Evolutionary conservation across 129 eudicot genomes (phyloP), one percentile per base, ranked within the genome.

Genomic region (Lactuca sativa): DNA sequence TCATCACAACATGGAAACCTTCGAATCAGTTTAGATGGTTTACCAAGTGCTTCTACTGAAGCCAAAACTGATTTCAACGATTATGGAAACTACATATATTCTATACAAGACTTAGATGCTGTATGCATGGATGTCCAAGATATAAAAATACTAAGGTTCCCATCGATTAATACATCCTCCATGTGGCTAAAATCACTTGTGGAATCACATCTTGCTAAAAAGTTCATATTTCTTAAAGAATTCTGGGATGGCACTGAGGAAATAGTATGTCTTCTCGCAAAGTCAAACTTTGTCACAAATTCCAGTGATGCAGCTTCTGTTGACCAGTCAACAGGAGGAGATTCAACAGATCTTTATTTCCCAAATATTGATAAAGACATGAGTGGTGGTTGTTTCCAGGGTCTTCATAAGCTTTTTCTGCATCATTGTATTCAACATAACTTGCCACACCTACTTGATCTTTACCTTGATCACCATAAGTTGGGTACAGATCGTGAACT

Each of bases 391-490:
- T 74, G 95, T 54, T 53, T 77, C 56, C 85, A 43, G 63, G 86
- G 84, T n/a, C 78, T 93, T 40, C 98, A 93, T 74, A 93, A 87
- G 82, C 90, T 89, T 53, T 73, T 93, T 48, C 61, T 93, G 68
- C 90, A 80, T 59, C 78, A 86, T 78, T 93, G 88, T 76, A 70
- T 84, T 51, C 88, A 93, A 78, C 77, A 81, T 80, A 93, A 85
- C 82, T 78, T 93, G 88, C 90, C 88, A 40, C 71, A 89, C 80
- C 84, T 93, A 53, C 85, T 93, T 66, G 98, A 93, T 77, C 82
- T 93, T 52, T 93, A 93, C 86, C 96, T 93, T 78, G 98, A 93
- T 63, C 83, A 77, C 82, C 98, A 89, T 72, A 83, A 83, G 80
- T 76, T 93, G 85, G 95, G 84, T 78, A 51, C 72, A 43, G 88